Percentiles rank a stretch among this genome's conserved stretches.
Conservation (phyloP, 2,329 filamentous ascomycete species). For the Apiospora saccharicola region DNA sequence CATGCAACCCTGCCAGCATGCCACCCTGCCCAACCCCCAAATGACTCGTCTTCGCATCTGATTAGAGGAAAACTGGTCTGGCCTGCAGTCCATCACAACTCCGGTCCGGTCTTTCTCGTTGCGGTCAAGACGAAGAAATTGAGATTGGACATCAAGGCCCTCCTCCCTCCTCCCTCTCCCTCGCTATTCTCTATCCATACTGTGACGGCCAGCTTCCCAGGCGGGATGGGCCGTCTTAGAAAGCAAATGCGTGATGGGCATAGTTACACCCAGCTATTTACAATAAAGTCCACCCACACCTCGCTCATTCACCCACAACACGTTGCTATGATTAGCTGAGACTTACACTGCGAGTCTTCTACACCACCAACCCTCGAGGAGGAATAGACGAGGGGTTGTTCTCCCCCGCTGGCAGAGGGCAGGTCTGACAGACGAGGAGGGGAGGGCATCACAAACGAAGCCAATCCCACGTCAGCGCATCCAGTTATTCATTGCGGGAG, state of each 20-base stretch:
- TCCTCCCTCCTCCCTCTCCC: neutral
- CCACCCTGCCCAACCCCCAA: slow-evolving; percentile 4
- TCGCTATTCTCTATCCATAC: neutral
- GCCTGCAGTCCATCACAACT: slow-evolving; percentile 4
- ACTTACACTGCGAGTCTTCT: neutral
- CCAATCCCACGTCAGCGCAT: slow-evolving; percentile 17
- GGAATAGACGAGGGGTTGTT: neutral
- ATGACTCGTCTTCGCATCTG: slow-evolving; percentile 18
- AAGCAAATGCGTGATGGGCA: neutral
- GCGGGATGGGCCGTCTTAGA: slow-evolving; percentile 22
- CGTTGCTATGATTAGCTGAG: slow-evolving; percentile 1
- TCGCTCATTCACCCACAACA: neutral
- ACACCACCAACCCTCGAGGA: neutral
- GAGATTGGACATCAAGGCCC: slow-evolving; percentile 2
- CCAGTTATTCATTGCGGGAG: slow-evolving; percentile 8
- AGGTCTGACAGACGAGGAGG: neutral
- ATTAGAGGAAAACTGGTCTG: slow-evolving; percentile 15
- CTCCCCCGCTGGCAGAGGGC: neutral
- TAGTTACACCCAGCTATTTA: neutral
- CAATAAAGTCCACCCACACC: neutral
- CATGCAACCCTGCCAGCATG: slow-evolving; percentile 19
- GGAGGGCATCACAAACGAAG: neutral
- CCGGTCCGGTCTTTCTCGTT: slow-evolving; percentile 1
- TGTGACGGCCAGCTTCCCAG: slow-evolving; percentile 12
- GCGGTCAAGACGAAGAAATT: neutral